These are phyloP conservation scores for Paecilomyces fulvus DNA, from an alignment of 2,329 filamentous ascomycete species.

Conservation along the genomic window DNA sequence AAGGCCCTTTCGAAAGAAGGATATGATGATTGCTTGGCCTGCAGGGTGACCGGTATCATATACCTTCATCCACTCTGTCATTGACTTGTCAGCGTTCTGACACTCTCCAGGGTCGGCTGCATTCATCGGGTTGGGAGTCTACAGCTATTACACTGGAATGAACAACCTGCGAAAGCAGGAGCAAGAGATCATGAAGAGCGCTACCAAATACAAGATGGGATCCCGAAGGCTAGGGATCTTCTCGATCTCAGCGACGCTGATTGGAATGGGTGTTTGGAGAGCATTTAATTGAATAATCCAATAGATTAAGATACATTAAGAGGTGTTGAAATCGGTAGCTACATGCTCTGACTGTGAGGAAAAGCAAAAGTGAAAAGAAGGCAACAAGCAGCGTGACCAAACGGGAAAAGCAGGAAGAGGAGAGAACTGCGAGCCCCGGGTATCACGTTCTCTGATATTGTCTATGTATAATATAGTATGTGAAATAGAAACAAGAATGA, in stretches of 20 bases:
- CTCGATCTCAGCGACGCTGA: conserved; percentile 57
- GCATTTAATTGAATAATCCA: conserved; percentile 44
- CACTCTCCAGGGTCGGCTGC: conserved; percentile 56
- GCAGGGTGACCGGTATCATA: conserved; percentile 59
- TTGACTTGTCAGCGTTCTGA: neutral
- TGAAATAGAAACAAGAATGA: neutral
- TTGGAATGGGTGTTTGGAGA: conserved; percentile 63
- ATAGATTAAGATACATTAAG: neutral
- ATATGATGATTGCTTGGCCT: conserved; percentile 59
- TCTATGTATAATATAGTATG: conserved; percentile 9
- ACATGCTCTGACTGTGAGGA: neutral
- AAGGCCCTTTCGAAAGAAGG: conserved; percentile 40
- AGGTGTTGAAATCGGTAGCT: neutral
- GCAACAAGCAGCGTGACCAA: neutral
- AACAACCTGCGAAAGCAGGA: conserved; percentile 60
- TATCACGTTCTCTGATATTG: conserved; percentile 30
- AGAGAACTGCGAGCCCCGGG: conserved; percentile 21
- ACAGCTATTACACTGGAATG: conserved; percentile 69
- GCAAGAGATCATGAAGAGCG: conserved; percentile 54
- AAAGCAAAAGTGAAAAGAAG: neutral
- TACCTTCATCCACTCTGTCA: conserved; percentile 7
- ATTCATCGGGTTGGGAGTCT: conserved; percentile 66
- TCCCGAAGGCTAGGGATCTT: conserved; percentile 60
- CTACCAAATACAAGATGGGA: conserved; percentile 63
- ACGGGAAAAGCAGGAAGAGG: conserved; percentile 12